These are phyloP conservation scores for Hibiscus tridactylites DNA, from an alignment of 345 rosid species.

Conservation along the genomic window DNA sequence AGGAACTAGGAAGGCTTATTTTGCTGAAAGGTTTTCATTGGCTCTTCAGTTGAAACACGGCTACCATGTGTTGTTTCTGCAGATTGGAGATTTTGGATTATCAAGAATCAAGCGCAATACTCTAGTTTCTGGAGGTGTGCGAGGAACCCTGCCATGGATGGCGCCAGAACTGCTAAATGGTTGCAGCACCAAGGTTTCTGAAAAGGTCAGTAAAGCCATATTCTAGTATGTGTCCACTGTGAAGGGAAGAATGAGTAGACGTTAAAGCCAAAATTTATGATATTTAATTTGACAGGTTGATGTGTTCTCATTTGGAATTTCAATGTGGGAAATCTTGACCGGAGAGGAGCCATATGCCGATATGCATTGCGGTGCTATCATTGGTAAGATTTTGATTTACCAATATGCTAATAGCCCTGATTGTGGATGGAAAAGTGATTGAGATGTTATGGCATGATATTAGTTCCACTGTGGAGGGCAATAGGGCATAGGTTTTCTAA, in stretches of 20 bases:
- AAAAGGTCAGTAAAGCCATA: constrained; percentile 32
- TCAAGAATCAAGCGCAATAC: constrained; percentile 66
- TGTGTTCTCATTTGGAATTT: constrained; percentile 66
- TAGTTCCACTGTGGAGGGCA: neutral
- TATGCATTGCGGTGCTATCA: constrained; percentile 73
- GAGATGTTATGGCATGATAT: neutral
- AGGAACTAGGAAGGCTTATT: neutral
- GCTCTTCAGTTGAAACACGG: neutral
- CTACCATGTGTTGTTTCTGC: neutral
- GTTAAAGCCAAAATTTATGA: neutral
- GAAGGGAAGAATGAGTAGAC: neutral
- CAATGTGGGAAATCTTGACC: constrained; percentile 66
- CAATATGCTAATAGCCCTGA: neutral
- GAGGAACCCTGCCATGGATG: constrained; percentile 78
- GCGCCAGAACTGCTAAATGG: constrained; percentile 72
- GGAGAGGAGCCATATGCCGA: constrained; percentile 69
- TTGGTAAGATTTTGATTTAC: constrained; percentile 31
- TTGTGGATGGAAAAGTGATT: neutral
- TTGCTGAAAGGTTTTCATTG: neutral
- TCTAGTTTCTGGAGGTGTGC: constrained; percentile 62
- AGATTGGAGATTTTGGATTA: constrained; percentile 73
- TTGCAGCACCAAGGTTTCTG: constrained; percentile 57
- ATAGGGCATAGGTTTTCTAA: neutral
- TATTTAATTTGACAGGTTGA: constrained; percentile 33
- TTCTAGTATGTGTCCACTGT: neutral